Conservation (phyloP, 129 eudicot genomes). For the Tagetes patula region DNA sequence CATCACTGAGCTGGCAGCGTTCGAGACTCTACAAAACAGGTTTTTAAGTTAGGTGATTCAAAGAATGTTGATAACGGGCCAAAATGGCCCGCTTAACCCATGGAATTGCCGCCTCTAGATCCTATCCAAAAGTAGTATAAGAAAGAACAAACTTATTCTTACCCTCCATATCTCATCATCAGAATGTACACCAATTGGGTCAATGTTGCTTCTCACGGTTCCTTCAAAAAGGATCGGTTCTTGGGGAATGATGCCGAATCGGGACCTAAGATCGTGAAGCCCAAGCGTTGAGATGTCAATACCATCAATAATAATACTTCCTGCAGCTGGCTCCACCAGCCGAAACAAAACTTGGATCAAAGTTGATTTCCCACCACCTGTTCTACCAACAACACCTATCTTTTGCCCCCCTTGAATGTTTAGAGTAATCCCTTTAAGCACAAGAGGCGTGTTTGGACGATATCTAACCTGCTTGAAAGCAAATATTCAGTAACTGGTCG, state of each 20-base stretch:
- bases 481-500: background rate
- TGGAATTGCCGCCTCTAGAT: background rate
- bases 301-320: constrained; percentile 70
- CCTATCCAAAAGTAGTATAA: background rate
- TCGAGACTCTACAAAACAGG: constrained; percentile 60
- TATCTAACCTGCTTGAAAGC: constrained; percentile 69
- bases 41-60: constrained; percentile 13
- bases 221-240: constrained; percentile 97
- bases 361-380: constrained; percentile 96
- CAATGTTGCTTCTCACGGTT: constrained; percentile 94
- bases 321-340: constrained; percentile 82
- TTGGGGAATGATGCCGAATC: constrained; percentile 96
- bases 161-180: constrained; percentile 92
- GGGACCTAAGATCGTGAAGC: constrained; percentile 93
- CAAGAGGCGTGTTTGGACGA: constrained; percentile 74
- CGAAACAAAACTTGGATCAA: constrained; percentile 84
- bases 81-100: background rate
- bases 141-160: constrained; percentile 12
- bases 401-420: constrained; percentile 79
- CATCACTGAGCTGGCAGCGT: constrained; percentile 53
- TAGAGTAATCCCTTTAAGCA: constrained; percentile 70
- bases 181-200: constrained; percentile 72
- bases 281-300: constrained; percentile 70
- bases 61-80: background rate
- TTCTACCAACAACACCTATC: constrained; percentile 91